These are phyloP conservation scores for Lachancea kluyveri DNA, from an alignment of 805 yeast genomes.

Conservation along the genomic window DNA sequence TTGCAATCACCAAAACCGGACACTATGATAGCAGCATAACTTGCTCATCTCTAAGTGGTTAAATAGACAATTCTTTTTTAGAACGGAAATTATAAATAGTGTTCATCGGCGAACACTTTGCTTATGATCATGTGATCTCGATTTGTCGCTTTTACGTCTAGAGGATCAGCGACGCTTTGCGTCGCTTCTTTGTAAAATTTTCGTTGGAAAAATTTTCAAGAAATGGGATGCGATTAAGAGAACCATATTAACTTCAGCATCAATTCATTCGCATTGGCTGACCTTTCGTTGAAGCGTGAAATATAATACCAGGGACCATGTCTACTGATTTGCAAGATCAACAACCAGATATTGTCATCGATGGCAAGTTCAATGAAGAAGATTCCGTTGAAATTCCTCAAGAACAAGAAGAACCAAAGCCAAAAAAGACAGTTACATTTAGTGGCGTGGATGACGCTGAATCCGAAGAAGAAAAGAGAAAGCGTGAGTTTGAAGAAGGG, in stretches of 20 bases:
- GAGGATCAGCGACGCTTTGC: neutral
- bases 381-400: constrained; percentile 15
- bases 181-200: neutral
- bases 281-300: too few relatives aligned
- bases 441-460: constrained; percentile 59
- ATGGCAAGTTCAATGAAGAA: constrained; percentile 46
- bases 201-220: constrained; percentile 1
- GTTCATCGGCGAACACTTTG: neutral
- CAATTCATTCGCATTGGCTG: too few relatives aligned
- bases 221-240: neutral
- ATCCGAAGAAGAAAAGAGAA: constrained; percentile 72
- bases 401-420: constrained; percentile 33
- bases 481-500: constrained; percentile 90
- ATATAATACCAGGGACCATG: constrained; percentile 4
- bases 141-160: too few relatives aligned
- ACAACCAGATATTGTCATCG: constrained; percentile 77
- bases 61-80: too few relatives aligned
- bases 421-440: constrained; percentile 76
- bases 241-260: neutral
- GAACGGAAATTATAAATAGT: neutral
- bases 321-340: constrained; percentile 83
- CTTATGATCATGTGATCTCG: too few relatives aligned
- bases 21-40: too few relatives aligned
- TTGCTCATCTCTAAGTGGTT: too few relatives aligned
- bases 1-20: too few relatives aligned